These are phyloP conservation scores for Hericium alpestre DNA, from an alignment of 768 basidiomycete genomes.

Conservation along the genomic window DNA sequence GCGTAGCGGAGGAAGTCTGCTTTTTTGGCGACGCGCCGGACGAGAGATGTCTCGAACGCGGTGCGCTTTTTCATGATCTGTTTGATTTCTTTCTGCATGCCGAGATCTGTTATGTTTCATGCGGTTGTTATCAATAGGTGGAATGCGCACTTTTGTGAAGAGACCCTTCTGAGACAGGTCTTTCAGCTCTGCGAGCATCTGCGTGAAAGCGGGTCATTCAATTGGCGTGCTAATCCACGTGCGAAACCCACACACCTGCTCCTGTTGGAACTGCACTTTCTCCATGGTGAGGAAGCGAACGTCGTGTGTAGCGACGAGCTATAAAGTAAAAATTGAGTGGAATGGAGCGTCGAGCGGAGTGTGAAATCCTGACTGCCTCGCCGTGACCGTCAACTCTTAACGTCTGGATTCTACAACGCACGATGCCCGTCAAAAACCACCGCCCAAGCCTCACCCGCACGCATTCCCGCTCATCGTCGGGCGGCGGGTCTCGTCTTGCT, in stretches of 20 bases:
- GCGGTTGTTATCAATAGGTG: neutral
- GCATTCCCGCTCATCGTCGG: slow-evolving; percentile 55
- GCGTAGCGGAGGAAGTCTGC: slow-evolving; percentile 84
- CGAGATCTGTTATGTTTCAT: neutral
- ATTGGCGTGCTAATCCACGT: neutral
- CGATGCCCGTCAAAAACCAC: slow-evolving; percentile 43
- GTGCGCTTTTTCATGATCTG: slow-evolving; percentile 81
- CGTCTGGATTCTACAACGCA: neutral
- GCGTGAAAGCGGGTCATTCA: neutral
- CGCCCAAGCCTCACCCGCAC: slow-evolving; percentile 41
- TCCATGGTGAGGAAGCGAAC: slow-evolving; percentile 47
- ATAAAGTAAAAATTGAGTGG: neutral
- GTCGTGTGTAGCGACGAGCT: neutral
- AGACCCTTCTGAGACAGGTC: slow-evolving; percentile 78
- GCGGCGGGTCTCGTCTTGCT: slow-evolving; percentile 41
- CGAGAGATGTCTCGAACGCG: slow-evolving; percentile 70
- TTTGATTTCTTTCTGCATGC: slow-evolving; percentile 61
- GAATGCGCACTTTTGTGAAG: slow-evolving; percentile 59
- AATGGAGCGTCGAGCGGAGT: neutral
- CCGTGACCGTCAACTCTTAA: neutral
- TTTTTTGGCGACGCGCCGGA: slow-evolving; percentile 77
- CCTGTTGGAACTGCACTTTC: slow-evolving; percentile 87
- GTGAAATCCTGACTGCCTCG: neutral
- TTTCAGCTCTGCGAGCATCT: slow-evolving; percentile 94
- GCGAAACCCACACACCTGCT: slow-evolving; percentile 43